These are phyloP conservation scores for Pueraria montana DNA, from an alignment of 306 rosid species.

Conservation along the genomic window DNA sequence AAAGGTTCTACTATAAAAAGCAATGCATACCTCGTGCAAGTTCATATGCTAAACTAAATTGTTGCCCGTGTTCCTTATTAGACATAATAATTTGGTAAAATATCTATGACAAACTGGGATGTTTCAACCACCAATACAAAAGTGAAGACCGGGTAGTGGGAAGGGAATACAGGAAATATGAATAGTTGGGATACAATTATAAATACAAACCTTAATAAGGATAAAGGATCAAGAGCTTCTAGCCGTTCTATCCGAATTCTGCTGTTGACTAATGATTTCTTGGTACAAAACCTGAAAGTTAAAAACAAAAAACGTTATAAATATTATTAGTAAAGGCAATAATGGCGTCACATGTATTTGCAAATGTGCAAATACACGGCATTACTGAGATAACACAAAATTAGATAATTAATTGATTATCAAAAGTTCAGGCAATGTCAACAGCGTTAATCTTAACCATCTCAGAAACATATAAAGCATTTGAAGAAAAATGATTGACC, in stretches of 20 bases:
- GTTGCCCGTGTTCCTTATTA: not conserved
- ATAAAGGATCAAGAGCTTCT: conserved; percentile 22
- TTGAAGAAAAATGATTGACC: not conserved
- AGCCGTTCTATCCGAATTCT: conserved; percentile 2
- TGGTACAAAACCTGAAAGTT: conserved; percentile 38
- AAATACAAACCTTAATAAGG: conserved; percentile 15
- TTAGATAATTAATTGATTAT: not conserved
- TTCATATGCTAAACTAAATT: not conserved
- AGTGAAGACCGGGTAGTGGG: not conserved
- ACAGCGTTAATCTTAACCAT: not conserved
- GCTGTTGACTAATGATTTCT: conserved; percentile 25
- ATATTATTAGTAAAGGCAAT: not conserved
- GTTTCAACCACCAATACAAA: not conserved
- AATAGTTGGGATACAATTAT: not conserved
- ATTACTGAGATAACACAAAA: not conserved
- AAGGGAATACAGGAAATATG: not conserved
- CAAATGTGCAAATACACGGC: not conserved
- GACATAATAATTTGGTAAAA: not conserved
- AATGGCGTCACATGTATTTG: not conserved
- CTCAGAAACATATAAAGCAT: not conserved
- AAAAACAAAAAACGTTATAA: not conserved
- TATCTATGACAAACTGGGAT: not conserved
- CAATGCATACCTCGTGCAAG: not conserved
- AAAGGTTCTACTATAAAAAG: not conserved
- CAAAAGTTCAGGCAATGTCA: not conserved